A percentile compares a stretch with the other conserved stretches of the same genome.
phyloP scores from a whole-genome alignment of 2,329 filamentous ascomycete species.

The Phyllosticta ampelicida region DNA sequence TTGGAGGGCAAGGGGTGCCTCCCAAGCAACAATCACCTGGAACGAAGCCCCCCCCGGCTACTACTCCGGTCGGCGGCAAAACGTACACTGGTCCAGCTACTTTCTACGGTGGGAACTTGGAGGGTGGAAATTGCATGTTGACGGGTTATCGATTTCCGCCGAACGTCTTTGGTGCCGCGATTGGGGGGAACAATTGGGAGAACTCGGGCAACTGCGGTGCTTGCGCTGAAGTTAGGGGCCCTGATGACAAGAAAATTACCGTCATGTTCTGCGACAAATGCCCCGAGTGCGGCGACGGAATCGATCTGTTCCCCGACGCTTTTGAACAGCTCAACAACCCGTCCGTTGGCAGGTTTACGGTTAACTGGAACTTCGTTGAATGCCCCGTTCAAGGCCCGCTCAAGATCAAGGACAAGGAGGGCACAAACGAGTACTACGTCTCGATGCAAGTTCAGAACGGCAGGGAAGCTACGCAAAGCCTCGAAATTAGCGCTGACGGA shows the following conservation, averaged over 20 bases:
- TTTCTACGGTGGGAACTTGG: not conserved
- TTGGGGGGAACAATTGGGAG: not conserved
- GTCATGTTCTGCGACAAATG: not conserved
- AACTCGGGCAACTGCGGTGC: not conserved
- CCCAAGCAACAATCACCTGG: too few species aligned
- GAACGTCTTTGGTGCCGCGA: not conserved
- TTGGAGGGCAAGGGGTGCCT: not conserved
- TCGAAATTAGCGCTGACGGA: not conserved
- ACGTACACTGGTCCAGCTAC: not conserved
- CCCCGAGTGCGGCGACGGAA: not conserved
- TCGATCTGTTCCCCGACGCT: not conserved
- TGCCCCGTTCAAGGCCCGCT: not conserved
- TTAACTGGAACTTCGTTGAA: not conserved
- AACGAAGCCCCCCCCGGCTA: not conserved
- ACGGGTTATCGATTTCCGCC: not conserved
- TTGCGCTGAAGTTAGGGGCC: not conserved
- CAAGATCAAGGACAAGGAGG: not conserved
- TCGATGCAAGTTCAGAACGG: not conserved
- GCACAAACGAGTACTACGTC: not conserved
- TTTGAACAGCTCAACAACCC: not conserved
- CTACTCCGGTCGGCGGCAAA: not conserved
- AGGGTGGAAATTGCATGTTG: not conserved
- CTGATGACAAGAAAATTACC: not conserved
- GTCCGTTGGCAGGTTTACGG: not conserved
- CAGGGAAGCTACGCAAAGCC: not conserved